Evolutionary conservation across 768 basidiomycete genomes (phyloP).

Genomic region (Xerocomellus intermedius): DNA sequence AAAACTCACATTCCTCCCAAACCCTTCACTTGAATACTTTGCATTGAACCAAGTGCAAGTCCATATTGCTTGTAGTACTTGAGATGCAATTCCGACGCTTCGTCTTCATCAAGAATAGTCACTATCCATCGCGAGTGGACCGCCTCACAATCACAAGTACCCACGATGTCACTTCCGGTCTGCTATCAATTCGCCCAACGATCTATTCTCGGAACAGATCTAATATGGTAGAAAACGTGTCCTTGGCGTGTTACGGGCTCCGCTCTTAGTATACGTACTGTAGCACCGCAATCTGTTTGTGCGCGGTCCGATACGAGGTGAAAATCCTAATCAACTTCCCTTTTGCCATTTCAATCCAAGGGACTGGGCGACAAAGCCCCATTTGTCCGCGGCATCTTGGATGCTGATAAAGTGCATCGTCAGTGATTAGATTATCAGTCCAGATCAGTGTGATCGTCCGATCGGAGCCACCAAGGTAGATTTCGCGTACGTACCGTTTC

Average conservation of each 20-base stretch:
- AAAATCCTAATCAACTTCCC: constrained; percentile 7
- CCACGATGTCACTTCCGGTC: neutral
- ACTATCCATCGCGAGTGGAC: too few relatives aligned
- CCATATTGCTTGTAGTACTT: constrained; percentile 81
- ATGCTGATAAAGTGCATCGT: constrained; percentile 44
- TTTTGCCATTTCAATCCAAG: constrained; percentile 48
- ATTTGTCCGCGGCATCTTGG: constrained; percentile 73
- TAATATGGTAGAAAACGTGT: neutral
- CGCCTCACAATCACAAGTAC: neutral
- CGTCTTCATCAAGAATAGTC: constrained; percentile 64
- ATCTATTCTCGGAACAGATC: neutral
- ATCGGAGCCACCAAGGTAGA: neutral
- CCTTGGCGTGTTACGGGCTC: neutral
- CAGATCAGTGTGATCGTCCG: neutral
- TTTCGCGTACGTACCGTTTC: constrained; percentile 45
- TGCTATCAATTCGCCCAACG: neutral
- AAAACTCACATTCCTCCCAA: constrained; percentile 68
- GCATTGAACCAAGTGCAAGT: constrained; percentile 45
- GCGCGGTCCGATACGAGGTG: neutral
- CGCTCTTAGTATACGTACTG: neutral
- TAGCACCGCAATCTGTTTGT: neutral
- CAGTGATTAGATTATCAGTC: constrained; percentile 14
- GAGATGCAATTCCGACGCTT: constrained; percentile 66
- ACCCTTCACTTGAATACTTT: constrained; percentile 2
- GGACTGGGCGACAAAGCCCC: constrained; percentile 70